phyloP scores from a whole-genome alignment of 1,284 basidiomycete species.

The Cutaneotrichosporon mucoides region DNA sequence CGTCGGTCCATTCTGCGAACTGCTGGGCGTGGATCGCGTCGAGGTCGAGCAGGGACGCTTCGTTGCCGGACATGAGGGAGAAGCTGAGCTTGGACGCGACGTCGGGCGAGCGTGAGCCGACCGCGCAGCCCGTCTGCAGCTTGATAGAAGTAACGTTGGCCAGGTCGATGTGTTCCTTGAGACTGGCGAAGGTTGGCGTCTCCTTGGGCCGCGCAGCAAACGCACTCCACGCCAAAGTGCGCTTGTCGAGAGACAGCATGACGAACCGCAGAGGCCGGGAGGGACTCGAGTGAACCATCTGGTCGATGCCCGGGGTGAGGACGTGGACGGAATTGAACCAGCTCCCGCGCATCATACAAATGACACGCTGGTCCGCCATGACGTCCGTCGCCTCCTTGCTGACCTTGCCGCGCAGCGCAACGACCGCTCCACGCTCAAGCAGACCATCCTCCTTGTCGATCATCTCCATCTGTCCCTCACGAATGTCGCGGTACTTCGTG shows the following conservation, averaged over 20 bases:
- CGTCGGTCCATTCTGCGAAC: constrained; percentile 96
- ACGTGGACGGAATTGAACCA: constrained; percentile 45
- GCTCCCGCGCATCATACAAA: constrained; percentile 45
- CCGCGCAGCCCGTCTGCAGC: constrained; percentile 63
- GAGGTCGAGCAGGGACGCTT: constrained; percentile 75
- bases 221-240: constrained; percentile 39
- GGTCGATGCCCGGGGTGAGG: constrained; percentile 25
- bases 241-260: constrained; percentile 38
- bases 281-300: constrained; percentile 22
- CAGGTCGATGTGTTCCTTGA: constrained; percentile 70
- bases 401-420: constrained; percentile 77
- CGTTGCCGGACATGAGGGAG: constrained; percentile 62
- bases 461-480: constrained; percentile 91
- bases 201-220: constrained; percentile 22
- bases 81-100: constrained; percentile 67
- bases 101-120: constrained; percentile 51
- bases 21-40: constrained; percentile 78
- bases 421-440: constrained; percentile 75
- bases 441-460: constrained; percentile 90
- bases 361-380: constrained; percentile 70
- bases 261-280: constrained; percentile 37
- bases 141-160: constrained; percentile 71
- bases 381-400: constrained; percentile 92
- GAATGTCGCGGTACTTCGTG: constrained; percentile 77
- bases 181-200: constrained; percentile 30